Evolutionary conservation across 2,329 filamentous ascomycete genomes (phyloP).

Genomic region (Dactylellina cionopaga): DNA sequence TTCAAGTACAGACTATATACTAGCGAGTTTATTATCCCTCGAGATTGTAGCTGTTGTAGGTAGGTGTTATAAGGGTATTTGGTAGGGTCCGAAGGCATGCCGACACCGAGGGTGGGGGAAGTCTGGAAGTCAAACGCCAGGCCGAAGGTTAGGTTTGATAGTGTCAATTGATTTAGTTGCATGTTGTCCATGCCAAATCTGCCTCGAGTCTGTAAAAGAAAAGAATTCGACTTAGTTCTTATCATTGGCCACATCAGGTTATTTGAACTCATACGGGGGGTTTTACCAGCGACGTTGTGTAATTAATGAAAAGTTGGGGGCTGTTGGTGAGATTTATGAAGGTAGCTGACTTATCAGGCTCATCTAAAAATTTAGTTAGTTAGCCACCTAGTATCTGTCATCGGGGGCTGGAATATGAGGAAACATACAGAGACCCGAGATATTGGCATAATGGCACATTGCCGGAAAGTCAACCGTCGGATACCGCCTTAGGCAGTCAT

Average conservation of each 20-base stretch:
- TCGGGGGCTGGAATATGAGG: background rate
- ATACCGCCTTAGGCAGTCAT: conserved; percentile 18
- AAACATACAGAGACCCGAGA: conserved; percentile 37
- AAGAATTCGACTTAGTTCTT: background rate
- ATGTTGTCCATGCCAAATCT: conserved; percentile 28
- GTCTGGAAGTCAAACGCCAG: conserved; percentile 22
- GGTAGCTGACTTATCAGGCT: conserved; percentile 7
- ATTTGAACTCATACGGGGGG: too few relatives aligned
- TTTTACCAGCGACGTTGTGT: conserved; percentile 25
- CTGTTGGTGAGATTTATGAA: conserved; percentile 32
- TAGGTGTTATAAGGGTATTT: conserved; percentile 32
- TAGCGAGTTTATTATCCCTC: conserved; percentile 35
- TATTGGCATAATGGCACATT: conserved; percentile 36
- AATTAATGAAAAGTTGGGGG: conserved; percentile 14
- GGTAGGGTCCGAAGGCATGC: conserved; percentile 6
- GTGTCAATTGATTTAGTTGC: conserved; percentile 30
- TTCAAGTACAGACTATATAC: conserved; percentile 42
- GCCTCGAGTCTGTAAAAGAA: conserved; percentile 8
- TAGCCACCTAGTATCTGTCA: background rate
- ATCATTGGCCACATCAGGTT: too few relatives aligned
- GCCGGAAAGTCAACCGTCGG: conserved; percentile 6
- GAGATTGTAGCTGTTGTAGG: conserved; percentile 16
- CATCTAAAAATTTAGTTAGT: conserved; percentile 5
- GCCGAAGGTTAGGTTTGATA: conserved; percentile 15
- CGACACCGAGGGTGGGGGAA: conserved; percentile 32